Evolutionary conservation across 352 stramenopile genomes (phyloP), one percentile per base, ranked within the genome.

Genomic region (Hyaloperonospora arabidopsidis): DNA sequence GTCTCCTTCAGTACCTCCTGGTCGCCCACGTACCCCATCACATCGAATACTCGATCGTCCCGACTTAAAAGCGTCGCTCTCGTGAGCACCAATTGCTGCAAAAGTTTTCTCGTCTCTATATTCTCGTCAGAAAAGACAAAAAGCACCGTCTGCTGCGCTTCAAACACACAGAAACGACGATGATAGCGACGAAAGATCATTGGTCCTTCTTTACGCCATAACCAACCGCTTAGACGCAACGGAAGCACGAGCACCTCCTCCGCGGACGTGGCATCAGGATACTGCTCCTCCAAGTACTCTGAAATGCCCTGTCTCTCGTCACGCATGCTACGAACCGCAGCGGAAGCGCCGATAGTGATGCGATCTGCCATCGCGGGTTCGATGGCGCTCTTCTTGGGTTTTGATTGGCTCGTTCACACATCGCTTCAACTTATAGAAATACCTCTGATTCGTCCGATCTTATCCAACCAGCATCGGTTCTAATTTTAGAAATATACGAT

Each of bases 131-230:
- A 68, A 46, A 72, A 85, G 14, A 85, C 28, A 17, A 59, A 70
- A 6, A 87, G 61, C 46, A 72, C 58, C 38, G 67, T 56, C 2
- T 45, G 45, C 10, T 68, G 47, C 14, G 74, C 65, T 11, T 76
- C 61, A 46, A 87, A 87, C 48, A 84, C 72, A 46, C 77, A 85
- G 45, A 86, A 84, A 10, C 77, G 72, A 13, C 70, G 62, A 15
- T 62, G 65, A 59, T 71, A 82, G 18, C 57, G 68, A 17, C 63
- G 45, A 47, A 84, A 71, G 29, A 69, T 46, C 1, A 72, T 74
- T 2, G 55, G 21, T 3, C 72, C 77, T 51, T 85, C 77, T 1
- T 64, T 67, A 14, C 77, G 74, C 65, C 68, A 71, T 18, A 87
- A 57, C 77, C 77, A 87, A 6, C 74, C 77, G 23, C 62, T 74